Base-by-base conservation (phyloP, 2,329 filamentous ascomycete genomes). In the Pleomassaria siparia region DNA sequence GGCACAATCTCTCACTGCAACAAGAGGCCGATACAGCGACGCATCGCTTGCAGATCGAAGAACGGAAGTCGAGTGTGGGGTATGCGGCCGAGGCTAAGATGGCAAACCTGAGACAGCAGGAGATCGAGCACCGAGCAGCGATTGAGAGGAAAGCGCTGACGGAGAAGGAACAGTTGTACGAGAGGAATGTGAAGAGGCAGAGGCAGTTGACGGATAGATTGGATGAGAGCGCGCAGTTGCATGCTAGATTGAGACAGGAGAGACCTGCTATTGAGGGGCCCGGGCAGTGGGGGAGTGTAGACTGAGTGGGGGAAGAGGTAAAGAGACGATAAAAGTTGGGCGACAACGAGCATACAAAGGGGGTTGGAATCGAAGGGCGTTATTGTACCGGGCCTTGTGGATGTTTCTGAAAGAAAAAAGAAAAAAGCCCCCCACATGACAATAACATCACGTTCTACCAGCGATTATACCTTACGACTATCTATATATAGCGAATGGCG, bases 121-220 rank as follows among this genome's bases (percentile, higher is more conserved):
- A 67, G 46, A 21, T 64, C 12, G 66, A 69, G 40, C 58, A 67
- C 44, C 47, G 61, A 12, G 55, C 54, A 0, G 51, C 40, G 2
- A 51, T 64, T 18, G 67, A 69, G 52, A 53, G 57, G 32, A 49
- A 53, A 24, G 51, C 60, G 51, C 26, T 70, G 10, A 58, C 58
- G 54, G 64, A 67, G 39, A 70, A 67, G 49, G 66, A 70, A 37
- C 57, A 67, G 29, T 30, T 65, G 46, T 67, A 61, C 50, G 60
- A 67, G 40, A 49, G 59, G 48, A 69, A 70, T 54, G 58, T 65
- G 2, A 56, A 54, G 46, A 60, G 63, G 47, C 66, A 69, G 53
- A 60, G 59, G 51, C 52, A 57, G 46, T 36, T 67, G 10, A 64
- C 58, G 26, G 54, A 64, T 35, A 53, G 61, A 43, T 44, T 62